phyloP scores from a whole-genome alignment of 345 rosid genomes.

The Sonneratia caseolaris region DNA sequence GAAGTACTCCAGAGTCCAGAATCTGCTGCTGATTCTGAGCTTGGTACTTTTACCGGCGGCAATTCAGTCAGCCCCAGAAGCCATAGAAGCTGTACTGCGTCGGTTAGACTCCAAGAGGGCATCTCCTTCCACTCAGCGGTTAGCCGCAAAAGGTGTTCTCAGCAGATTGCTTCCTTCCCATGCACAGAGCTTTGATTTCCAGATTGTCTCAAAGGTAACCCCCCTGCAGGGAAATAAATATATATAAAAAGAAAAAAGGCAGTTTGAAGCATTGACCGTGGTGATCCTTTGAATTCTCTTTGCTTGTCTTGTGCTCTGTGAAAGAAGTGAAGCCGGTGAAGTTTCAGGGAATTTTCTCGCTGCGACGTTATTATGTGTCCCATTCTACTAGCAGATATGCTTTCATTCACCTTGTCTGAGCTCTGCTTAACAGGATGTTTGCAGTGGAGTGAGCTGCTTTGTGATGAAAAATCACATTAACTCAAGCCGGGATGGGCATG shows the following conservation, averaged over 20 bases:
- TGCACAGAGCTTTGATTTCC: conserved; percentile 48
- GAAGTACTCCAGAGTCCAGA: neutral
- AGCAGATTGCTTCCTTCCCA: conserved; percentile 67
- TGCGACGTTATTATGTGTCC: neutral
- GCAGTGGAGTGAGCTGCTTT: conserved; percentile 69
- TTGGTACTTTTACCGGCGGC: conserved; percentile 6
- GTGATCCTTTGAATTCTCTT: neutral
- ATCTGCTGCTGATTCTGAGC: conserved; percentile 12
- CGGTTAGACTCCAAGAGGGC: conserved; percentile 55
- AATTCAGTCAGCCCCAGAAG: conserved; percentile 13
- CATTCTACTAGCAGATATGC: neutral
- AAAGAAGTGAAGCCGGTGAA: neutral
- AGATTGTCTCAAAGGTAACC: conserved; percentile 57
- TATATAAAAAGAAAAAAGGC: no score
- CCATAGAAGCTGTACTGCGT: conserved; percentile 29
- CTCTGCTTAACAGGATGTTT: conserved; percentile 49
- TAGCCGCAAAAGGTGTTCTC: conserved; percentile 63
- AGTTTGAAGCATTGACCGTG: neutral
- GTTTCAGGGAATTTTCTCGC: neutral
- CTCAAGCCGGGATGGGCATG: conserved; percentile 33
- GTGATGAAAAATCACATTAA: conserved; percentile 36
- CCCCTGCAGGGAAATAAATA: neutral
- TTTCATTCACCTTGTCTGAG: conserved; percentile 12
- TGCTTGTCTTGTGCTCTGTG: neutral
- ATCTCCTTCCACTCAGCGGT: conserved; percentile 49